These are phyloP conservation scores for Aegilops tauschii DNA, from an alignment of 176 grass and related monocot genomes.

Conservation along the genomic window DNA sequence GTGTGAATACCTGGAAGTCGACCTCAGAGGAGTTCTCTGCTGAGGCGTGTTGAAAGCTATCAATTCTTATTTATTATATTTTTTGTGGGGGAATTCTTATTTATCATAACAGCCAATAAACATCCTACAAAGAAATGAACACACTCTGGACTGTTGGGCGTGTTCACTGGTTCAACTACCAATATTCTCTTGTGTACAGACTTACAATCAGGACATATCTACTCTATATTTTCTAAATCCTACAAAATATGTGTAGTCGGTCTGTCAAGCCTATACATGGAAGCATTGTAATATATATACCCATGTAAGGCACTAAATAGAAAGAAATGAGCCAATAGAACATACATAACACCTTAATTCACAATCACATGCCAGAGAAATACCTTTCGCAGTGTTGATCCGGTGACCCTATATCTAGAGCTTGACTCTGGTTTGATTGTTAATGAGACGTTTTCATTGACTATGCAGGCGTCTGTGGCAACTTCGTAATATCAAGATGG, in stretches of 20 bases:
- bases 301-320: too few relatives aligned
- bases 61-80: conserved; percentile 6
- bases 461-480: too few relatives aligned
- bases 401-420: too few relatives aligned
- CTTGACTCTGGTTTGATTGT: too few relatives aligned
- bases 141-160: conserved; percentile 32
- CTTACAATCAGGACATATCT: conserved; percentile 69
- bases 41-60: background rate
- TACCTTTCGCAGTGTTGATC: too few relatives aligned
- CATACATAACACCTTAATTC: too few relatives aligned
- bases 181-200: conserved; percentile 36
- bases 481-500: too few relatives aligned
- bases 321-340: too few relatives aligned
- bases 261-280: background rate
- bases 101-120: background rate
- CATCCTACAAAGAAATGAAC: conserved; percentile 3
- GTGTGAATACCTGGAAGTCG: too few relatives aligned
- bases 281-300: too few relatives aligned
- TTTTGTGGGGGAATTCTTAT: background rate
- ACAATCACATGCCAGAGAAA: too few relatives aligned
- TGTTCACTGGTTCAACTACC: background rate
- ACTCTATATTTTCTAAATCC: conserved; percentile 59
- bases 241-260: conserved; percentile 24
- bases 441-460: too few relatives aligned
- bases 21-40: background rate